phyloP scores from a whole-genome alignment of 2,329 filamentous ascomycete species.

The Keithomyces neogunnii region DNA sequence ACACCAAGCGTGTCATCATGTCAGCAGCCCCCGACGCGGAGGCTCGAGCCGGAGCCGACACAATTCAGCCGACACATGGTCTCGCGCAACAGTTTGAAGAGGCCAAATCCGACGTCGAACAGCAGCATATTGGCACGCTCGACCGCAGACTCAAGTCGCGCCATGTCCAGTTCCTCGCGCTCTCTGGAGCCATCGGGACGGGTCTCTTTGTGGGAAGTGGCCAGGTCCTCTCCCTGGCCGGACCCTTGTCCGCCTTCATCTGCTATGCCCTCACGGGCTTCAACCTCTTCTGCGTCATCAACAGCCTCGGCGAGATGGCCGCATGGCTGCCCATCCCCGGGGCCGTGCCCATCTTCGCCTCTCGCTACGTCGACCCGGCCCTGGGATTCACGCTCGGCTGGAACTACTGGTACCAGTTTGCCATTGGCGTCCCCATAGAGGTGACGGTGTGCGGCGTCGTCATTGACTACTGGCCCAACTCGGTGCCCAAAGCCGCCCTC shows the following conservation, averaged over 20 bases:
- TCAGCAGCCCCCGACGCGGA: not conserved
- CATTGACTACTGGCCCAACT: constrained; percentile 34
- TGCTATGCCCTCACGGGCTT: constrained; percentile 35
- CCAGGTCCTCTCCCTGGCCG: constrained; percentile 32
- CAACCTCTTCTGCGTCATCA: constrained; percentile 39
- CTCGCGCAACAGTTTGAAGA: not conserved
- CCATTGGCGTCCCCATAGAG: constrained; percentile 39
- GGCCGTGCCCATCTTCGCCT: constrained; percentile 41
- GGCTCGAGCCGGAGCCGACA: not conserved
- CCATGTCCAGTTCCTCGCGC: constrained; percentile 33
- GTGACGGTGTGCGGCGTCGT: constrained; percentile 37
- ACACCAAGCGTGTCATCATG: not conserved
- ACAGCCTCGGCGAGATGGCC: constrained; percentile 48
- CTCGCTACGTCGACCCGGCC: constrained; percentile 38
- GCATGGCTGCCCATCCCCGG: constrained; percentile 52
- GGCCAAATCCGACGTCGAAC: not conserved
- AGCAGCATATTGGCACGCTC: constrained; percentile 24
- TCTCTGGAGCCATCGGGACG: constrained; percentile 33
- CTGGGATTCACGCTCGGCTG: constrained; percentile 40
- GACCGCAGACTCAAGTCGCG: constrained; percentile 30
- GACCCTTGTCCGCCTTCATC: constrained; percentile 31
- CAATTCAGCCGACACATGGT: not conserved
- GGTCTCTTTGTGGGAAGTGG: constrained; percentile 36
- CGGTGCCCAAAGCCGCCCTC: constrained; percentile 19
- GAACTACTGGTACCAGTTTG: constrained; percentile 44